These are phyloP conservation scores for Sisymbrium altissimum DNA, from an alignment of 345 rosid genomes.

Conservation along the genomic window DNA sequence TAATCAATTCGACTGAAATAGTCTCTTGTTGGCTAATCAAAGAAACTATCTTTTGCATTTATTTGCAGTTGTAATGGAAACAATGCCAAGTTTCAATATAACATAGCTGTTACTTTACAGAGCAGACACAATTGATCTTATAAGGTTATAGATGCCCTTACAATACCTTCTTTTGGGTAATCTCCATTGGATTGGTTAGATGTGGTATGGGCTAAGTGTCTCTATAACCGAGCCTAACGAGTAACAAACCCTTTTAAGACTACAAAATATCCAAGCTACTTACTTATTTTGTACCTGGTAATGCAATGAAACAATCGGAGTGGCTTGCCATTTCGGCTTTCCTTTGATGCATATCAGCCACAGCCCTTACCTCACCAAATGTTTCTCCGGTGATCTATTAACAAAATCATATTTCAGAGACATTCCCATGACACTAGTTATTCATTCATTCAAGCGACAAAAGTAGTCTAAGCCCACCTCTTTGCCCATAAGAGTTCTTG, in stretches of 20 bases:
- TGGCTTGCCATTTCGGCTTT: constrained; percentile 97
- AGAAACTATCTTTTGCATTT: neutral
- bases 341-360: constrained; percentile 95
- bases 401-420: constrained; percentile 5
- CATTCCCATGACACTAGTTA: neutral
- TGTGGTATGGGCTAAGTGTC: neutral
- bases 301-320: constrained; percentile 93
- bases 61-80: neutral
- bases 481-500: constrained; percentile 82
- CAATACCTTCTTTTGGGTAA: neutral
- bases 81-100: neutral
- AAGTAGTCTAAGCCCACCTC: constrained; percentile 46
- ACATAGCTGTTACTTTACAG: neutral
- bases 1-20: neutral
- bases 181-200: neutral
- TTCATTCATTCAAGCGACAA: neutral
- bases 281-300: constrained; percentile 62
- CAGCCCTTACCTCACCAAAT: constrained; percentile 80
- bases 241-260: neutral
- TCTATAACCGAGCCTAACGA: neutral
- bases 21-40: neutral
- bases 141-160: neutral
- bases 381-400: constrained; percentile 74
- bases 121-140: neutral
- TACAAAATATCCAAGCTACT: neutral